Evolutionary conservation across 257 asterid species (phyloP), one percentile per base, ranked within the genome.

Genomic region (Lithospermum erythrorhizon): DNA sequence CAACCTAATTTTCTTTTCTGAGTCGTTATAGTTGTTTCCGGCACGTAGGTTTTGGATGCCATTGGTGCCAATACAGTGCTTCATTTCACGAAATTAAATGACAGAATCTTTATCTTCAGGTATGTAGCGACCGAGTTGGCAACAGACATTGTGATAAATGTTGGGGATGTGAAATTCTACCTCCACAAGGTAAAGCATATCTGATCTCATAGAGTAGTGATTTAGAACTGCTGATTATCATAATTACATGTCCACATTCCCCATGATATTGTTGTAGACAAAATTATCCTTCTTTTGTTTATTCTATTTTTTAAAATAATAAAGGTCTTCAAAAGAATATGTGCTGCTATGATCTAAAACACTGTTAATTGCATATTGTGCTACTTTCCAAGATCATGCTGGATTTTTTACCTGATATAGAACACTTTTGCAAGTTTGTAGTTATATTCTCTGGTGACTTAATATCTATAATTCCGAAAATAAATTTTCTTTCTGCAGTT

Each of bases 91-190:
- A 57, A 53, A 32, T 9, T 53, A 17, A 62, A 61, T 58, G 20
- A 57, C 35, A 24, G 19, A 35, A 21, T 8, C 25, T 53, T 62
- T 61, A 7, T 70, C 52, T 69, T 69, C 78, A 79, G 85, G 80
- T 76, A 73, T 71, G 82, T 79, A 15, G 82, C 80, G 17, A 65
- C 82, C 3, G 82, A 79, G 59, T 68, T 79, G 72, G 75, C 78
- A 57, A 71, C 76, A 7, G 85, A 79, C 22, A 55, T 73, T 51
- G 73, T 74, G 53, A 55, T 79, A 24, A 67, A 72, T 61, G 80
- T 76, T 60, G 85, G 82, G 48, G 75, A 68, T 58, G 78, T 73
- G 41, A 79, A 73, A 65, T 79, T 76, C 65, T 73, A 71, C 62
- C 80, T 76, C 65, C 85, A 79, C 75, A 79, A 79, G 85, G 85